phyloP scores from a whole-genome alignment of 139 green algal species.

The Astrephomene gubernaculifera region DNA sequence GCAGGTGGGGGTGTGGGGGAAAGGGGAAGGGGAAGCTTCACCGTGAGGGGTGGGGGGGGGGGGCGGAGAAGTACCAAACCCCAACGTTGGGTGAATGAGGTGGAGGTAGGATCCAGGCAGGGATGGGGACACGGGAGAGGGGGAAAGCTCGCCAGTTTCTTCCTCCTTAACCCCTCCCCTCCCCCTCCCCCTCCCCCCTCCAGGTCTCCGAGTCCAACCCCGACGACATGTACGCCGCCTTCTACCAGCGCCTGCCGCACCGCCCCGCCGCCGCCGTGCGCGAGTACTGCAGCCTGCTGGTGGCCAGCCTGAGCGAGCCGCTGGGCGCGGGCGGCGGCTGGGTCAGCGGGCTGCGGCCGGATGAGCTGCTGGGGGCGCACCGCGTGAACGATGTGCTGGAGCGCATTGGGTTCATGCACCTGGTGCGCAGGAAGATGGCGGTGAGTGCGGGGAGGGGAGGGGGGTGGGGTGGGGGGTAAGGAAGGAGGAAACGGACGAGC shows the following conservation, averaged over 20 bases:
- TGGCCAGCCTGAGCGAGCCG: background rate
- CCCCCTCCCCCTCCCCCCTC: background rate
- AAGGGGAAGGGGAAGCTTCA: too few species aligned
- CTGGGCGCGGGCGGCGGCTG: background rate
- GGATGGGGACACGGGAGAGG: too few species aligned
- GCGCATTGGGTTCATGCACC: constrained; percentile 42
- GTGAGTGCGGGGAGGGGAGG: background rate
- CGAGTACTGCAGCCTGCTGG: constrained; percentile 32
- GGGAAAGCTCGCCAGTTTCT: too few species aligned
- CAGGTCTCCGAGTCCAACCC: constrained; percentile 10
- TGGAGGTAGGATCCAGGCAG: too few species aligned
- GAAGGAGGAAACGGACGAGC: background rate
- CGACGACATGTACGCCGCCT: constrained; percentile 16
- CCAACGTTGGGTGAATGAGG: too few species aligned
- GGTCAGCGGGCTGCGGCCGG: background rate
- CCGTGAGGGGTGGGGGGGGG: too few species aligned
- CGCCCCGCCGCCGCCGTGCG: background rate
- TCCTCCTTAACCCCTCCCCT: background rate
- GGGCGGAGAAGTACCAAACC: too few species aligned
- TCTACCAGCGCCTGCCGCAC: constrained; percentile 19
- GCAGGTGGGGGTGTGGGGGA: constrained; percentile 7
- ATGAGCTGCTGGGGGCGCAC: constrained; percentile 18
- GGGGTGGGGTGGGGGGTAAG: background rate
- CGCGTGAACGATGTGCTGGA: constrained; percentile 25
- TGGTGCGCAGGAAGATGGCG: constrained; percentile 28